phyloP scores from a whole-genome alignment of 2,329 filamentous ascomycete genomes.

The Boeremia exigua region DNA sequence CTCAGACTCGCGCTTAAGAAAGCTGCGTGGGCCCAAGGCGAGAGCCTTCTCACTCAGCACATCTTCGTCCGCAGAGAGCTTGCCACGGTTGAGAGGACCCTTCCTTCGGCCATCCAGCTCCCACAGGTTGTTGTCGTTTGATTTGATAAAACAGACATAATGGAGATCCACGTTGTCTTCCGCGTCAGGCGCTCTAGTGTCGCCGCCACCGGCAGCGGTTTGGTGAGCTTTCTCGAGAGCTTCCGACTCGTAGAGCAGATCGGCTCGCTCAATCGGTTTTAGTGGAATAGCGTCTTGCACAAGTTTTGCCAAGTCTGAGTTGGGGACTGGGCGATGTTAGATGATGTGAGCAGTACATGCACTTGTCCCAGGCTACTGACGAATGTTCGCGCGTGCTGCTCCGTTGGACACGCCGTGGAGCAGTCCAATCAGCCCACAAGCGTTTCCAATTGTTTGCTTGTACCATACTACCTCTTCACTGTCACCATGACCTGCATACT shows the following conservation, averaged over 20 bases:
- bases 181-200: constrained; percentile 78
- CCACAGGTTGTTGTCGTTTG: constrained; percentile 71
- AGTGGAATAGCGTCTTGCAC: constrained; percentile 74
- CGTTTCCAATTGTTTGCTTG: constrained; percentile 93
- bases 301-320: constrained; percentile 68
- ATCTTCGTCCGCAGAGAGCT: constrained; percentile 52
- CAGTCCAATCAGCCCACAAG: constrained; percentile 90
- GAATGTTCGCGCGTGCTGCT: constrained; percentile 59
- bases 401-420: constrained; percentile 87
- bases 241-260: constrained; percentile 76
- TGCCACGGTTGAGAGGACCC: constrained; percentile 71
- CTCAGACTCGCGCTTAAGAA: constrained; percentile 63
- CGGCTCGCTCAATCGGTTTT: constrained; percentile 68
- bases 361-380: constrained; percentile 22
- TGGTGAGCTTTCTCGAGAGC: constrained; percentile 80
- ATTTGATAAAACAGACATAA: constrained; percentile 93
- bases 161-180: constrained; percentile 89
- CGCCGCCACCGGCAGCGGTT: constrained; percentile 76
- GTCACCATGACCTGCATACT: constrained; percentile 72
- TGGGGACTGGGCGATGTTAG: constrained; percentile 44
- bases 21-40: constrained; percentile 68
- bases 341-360: background rate
- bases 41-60: constrained; percentile 73
- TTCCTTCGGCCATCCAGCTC: constrained; percentile 79
- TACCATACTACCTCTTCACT: constrained; percentile 88